Base-by-base conservation (phyloP, 2,329 filamentous ascomycete genomes). In the Lasiodiplodia gonubiensis region DNA sequence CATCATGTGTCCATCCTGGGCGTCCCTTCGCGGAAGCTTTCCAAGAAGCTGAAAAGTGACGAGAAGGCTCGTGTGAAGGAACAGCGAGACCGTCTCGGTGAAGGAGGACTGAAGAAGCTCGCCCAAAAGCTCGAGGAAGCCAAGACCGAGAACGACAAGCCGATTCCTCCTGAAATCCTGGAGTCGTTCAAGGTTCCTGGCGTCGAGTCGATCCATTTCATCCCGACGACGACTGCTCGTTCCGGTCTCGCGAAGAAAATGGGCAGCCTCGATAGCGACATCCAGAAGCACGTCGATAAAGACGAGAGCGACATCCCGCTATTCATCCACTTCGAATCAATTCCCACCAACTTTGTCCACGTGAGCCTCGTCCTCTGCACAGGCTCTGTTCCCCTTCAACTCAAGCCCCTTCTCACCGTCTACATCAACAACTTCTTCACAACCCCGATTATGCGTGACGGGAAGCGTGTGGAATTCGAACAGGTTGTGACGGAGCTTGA, bases 321-420 rank as follows among this genome's bases (percentile, higher is more conserved):
- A 2, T 99, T 97, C 79, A 85, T 99, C n/a, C 94, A 99, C 79
- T 99, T 96, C 71, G 95, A 99, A 79, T 90, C 97, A 74, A 93
- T 98, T 16, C 90, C 91, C 2, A 96, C 92, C 68, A 97, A 93
- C 75, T 99, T 99, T 77, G 93, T 97, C 7, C 91, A 94, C 72
- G 86, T 98, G 68, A 90, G 88, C 57, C 80, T 98, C 25, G 88
- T 95, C 67, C 83, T 98, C 60, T 92, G 92, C 64, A 97, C 93
- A 0, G 86, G 89, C 2, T 83, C 88, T 37, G 84, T 97, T 1
- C 92, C 94, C 0, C 86, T 91, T n/a, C 87, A 94, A 70, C 86
- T 94, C 68, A 93, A 94, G 75, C 95, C 95, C 3, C 80, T 99
- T 25, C 83, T 98, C 57, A 86, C 90, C 3, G 85, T 98, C 49